Base-by-base conservation (phyloP, 2,329 filamentous ascomycete genomes). In the Penicillium sp. region DNA sequence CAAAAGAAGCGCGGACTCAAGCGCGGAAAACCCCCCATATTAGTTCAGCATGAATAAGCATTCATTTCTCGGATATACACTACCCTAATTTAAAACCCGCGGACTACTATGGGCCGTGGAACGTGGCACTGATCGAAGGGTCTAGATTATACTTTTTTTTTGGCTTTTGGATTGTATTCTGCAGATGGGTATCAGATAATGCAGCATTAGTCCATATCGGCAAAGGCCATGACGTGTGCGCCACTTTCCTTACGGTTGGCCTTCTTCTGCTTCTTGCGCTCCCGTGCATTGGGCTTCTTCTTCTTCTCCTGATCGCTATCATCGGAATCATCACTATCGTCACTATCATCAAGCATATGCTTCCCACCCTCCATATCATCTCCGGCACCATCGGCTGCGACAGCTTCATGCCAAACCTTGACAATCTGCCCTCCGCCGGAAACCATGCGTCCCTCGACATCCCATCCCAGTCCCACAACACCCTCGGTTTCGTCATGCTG, bases 401-500 rank as follows among this genome's bases (percentile, higher is more conserved):
- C 79, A 1, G 87, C 83, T 69, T 94, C 85, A 57, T 86, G 85
- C 94, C 94, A 99, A 2, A 97, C 87, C 74, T 97, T 97, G 60
- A 99, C 84, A 0, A 86, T 86, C 64, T 83, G 84, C 0, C 94
- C 94, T 51, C 94, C 94, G 11, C 91, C 92, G 67, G 87, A 95
- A 63, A 99, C 91, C 80, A 99, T 85, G 44, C 94, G 83, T 44
- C 92, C 90, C 49, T 87, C 85, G 49, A 89, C 87, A 74, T 97
- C 94, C 61, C 97, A 96, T 1, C 82, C 89, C 0, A 99, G 74
- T 0, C 84, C 89, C 1, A 92, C 83, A 3, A 97, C 92, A 2
- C 89, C 89, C 69, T 97, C 93, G 18, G 94, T 77, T 56, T 96
- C 92, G 67, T 97, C 90, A 70, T 97, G 93, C 64, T 84, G 77